These are phyloP conservation scores for Umbilicus rupestris DNA, from an alignment of 164 flowering plant genomes.

Conservation along the genomic window DNA sequence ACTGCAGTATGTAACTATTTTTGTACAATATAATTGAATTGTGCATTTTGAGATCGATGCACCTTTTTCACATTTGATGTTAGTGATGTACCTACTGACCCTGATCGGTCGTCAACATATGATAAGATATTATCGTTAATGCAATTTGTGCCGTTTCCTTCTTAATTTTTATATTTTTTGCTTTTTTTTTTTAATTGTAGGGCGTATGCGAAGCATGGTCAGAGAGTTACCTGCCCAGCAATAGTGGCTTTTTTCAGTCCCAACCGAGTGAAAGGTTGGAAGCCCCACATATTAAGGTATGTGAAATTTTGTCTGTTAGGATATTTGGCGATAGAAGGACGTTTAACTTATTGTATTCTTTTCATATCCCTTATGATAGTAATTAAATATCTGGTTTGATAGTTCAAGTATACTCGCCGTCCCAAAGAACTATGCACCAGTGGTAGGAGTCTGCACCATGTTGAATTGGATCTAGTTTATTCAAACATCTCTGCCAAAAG, in stretches of 20 bases:
- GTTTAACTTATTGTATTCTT: not conserved
- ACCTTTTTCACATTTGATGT: not conserved
- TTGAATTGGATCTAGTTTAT: not conserved
- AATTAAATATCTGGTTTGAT: not conserved
- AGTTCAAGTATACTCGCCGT: conserved; percentile 3
- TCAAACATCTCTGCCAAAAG: not conserved
- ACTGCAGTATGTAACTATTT: no score
- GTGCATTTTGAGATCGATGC: not conserved
- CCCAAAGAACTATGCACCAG: not conserved
- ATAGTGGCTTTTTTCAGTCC: not conserved
- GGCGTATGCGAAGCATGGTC: not conserved
- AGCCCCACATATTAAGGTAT: conserved; percentile 6
- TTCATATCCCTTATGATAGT: not conserved
- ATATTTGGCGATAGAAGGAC: not conserved
- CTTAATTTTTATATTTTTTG: not conserved
- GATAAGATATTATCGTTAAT: not conserved
- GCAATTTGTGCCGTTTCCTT: not conserved
- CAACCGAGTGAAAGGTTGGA: not conserved
- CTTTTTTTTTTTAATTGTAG: not conserved
- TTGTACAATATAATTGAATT: no score
- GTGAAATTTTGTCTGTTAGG: not conserved
- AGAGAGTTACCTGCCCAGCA: not conserved
- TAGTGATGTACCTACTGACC: not conserved
- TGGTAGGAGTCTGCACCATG: not conserved
- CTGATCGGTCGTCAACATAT: not conserved